A percentile compares a stretch with the other conserved stretches of the same genome.
Conservation (phyloP, 805 yeast species). For the Schizosaccharomyces lindneri region DNA sequence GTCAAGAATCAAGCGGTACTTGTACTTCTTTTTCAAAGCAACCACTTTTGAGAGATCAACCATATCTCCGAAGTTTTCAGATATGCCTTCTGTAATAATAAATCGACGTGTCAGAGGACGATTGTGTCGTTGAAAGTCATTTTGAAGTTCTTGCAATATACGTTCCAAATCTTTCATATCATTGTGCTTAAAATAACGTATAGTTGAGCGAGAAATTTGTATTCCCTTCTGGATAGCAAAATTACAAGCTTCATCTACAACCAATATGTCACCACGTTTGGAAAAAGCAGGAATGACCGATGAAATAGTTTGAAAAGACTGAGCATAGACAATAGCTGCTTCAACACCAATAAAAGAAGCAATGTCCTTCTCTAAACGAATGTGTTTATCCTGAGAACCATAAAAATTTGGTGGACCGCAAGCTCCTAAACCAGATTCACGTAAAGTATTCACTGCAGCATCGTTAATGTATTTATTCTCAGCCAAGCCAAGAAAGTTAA, state of each 20-base stretch:
- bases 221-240: conserved; percentile 72
- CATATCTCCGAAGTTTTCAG: conserved; percentile 57
- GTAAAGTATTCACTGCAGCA: conserved; percentile 33
- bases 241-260: conserved; percentile 60
- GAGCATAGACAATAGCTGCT: conserved; percentile 67
- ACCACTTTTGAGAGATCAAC: conserved; percentile 30
- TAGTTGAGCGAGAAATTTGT: conserved; percentile 60
- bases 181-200: conserved; percentile 52
- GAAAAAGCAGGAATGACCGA: conserved; percentile 82
- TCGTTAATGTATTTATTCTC: conserved; percentile 21
- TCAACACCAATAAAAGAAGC: conserved; percentile 57
- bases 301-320: conserved; percentile 66
- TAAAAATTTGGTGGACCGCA: conserved; percentile 97
- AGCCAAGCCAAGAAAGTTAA: conserved; percentile 47
- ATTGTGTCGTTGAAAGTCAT: conserved; percentile 15
- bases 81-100: conserved; percentile 76
- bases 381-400: conserved; percentile 69
- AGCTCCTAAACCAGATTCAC: conserved; percentile 76
- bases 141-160: conserved; percentile 23
- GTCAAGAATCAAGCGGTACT: conserved; percentile 68
- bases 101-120: conserved; percentile 75
- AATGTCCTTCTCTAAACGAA: conserved; percentile 47
- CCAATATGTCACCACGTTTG: conserved; percentile 79
- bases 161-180: conserved; percentile 61
- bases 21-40: conserved; percentile 53